Conservation (phyloP, 805 yeast species). For the Metschnikowia santaceciliae region DNA sequence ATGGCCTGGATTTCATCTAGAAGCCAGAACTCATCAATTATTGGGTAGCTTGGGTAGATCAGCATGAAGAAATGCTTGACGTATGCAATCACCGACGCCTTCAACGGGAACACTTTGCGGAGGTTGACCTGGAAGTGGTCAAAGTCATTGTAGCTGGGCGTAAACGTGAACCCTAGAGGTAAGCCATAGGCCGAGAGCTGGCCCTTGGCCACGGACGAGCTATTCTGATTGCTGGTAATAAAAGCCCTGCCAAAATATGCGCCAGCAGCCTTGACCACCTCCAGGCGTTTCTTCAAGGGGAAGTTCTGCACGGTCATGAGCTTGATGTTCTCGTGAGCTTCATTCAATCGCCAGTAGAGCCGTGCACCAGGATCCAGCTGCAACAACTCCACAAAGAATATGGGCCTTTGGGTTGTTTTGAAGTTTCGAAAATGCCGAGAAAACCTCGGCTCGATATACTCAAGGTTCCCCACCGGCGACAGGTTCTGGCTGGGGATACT, state of each 20-base stretch:
- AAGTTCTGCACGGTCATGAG: slow-evolving; percentile 12
- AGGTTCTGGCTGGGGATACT: background rate
- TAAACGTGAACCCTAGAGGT: slow-evolving; percentile 10
- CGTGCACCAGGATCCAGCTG: slow-evolving; percentile 20
- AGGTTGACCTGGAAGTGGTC: slow-evolving; percentile 11
- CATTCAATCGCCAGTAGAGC: slow-evolving; percentile 15
- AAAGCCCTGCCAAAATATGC: slow-evolving; percentile 9
- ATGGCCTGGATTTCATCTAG: slow-evolving; percentile 5
- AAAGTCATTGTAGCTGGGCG: slow-evolving; percentile 5
- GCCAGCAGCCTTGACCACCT: slow-evolving; percentile 9
- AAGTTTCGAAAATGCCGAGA: slow-evolving; percentile 4
- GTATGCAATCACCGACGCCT: slow-evolving; percentile 9
- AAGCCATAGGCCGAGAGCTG: slow-evolving; percentile 15
- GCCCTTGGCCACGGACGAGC: slow-evolving; percentile 5
- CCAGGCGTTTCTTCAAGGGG: background rate
- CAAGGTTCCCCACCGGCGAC: slow-evolving; percentile 5
- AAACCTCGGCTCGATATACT: slow-evolving; percentile 5
- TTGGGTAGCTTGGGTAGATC: slow-evolving; percentile 16
- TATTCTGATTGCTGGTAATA: slow-evolving; percentile 7
- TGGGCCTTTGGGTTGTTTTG: slow-evolving; percentile 10
- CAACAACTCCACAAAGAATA: slow-evolving; percentile 15
- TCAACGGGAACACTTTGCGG: slow-evolving; percentile 11
- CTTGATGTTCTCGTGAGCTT: slow-evolving; percentile 8
- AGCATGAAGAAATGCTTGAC: slow-evolving; percentile 14
- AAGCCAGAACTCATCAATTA: slow-evolving; percentile 15